Evolutionary conservation across 306 rosid genomes (phyloP).

Genomic region (apple (Malus domestica)): ASM211411v1 NC_041801.1:1287001-1287500

Average conservation of each 20-base stretch:
- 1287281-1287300: conserved; percentile 10
- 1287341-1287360: conserved; percentile 88
- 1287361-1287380: conserved; percentile 76
- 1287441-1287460: conserved; percentile 82
- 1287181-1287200: conserved; percentile 98
- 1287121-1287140: conserved; percentile 72
- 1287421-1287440: conserved; percentile 95
- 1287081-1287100: conserved; percentile 40
- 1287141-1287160: conserved; percentile 84
- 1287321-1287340: conserved; percentile 89
- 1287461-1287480: conserved; percentile 90
- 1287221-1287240: neutral
- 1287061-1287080: conserved; percentile 42
- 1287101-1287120: conserved; percentile 48
- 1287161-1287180: conserved; percentile 94
- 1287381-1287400: conserved; percentile 94
- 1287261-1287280: neutral
- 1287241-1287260: neutral
- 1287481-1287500: conserved; percentile 88
- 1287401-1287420: conserved; percentile 83
- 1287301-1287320: conserved; percentile 31
- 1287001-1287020: conserved; percentile 82
- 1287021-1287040: conserved; percentile 63
- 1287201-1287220: conserved; percentile 2
- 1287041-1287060: conserved; percentile 44